Base-by-base conservation (phyloP, 2,329 filamentous ascomycete genomes). In the Cladophialophora immunda region DNA sequence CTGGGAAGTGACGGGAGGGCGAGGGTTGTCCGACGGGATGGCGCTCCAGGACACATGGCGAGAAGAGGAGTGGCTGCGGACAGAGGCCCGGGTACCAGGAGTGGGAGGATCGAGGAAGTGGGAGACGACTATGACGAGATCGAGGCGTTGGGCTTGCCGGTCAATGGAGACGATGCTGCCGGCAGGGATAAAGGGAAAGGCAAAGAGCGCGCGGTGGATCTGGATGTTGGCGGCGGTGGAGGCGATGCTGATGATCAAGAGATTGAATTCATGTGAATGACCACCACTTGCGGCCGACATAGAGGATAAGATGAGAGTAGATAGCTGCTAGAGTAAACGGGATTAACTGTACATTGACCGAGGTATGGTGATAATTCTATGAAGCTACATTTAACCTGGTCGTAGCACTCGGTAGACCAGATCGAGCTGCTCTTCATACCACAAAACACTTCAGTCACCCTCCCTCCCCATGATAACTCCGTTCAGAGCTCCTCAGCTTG, bases 1-100 rank as follows among this genome's bases (percentile, higher is more conserved):
- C 75, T 83, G 38, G 77, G 79, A 64, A 76, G 79, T 64, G 75
- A 78, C 5, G 81, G 81, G 30, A 81, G 81, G 66, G 70, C 63
- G 27, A 55, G 60, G 55, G 9, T 67, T n/a, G 60, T 34, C 32
- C 34, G 59, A 6, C 53, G 55, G 19, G 60, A 57, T 3, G 13
- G 45, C 13, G 32, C 27, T 8, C 22, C 27, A 22, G 25, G 27
- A 30, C 45, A 25, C 19, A 11, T 25, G 45, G 47, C 30, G 38
- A 41, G 5, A 59, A 59, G 11, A 13, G 30, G 7, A 3, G 2
- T 19, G 38, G 17, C 17, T 4, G 5, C 38, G 6, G 38, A 41
- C 38, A 41, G 38, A n/a, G 56, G 29, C 27, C 22, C 22, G 29
- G 56, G 34, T 22, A 34, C 9, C 4, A 22, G 34, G 32, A 27